These are phyloP conservation scores for Macrolepiota albuminosa DNA, from an alignment of 768 basidiomycete species.

Conservation along the genomic window DNA sequence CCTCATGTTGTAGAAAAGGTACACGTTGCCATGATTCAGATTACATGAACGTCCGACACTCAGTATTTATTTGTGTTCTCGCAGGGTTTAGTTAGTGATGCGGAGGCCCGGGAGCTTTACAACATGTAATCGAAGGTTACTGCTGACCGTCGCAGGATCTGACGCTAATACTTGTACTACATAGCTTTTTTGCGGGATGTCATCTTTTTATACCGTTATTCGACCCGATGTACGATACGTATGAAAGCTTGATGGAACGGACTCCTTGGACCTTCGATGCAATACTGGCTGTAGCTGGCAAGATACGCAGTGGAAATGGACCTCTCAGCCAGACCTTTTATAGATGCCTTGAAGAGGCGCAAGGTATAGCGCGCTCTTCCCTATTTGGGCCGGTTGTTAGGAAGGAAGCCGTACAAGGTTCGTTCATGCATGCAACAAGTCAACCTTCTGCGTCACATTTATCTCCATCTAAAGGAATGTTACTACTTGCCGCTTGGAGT, in stretches of 20 bases:
- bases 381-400: conserved; percentile 91
- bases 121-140: conserved; percentile 63
- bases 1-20: conserved; percentile 90
- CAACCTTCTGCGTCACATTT: conserved; percentile 13
- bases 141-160: conserved; percentile 23
- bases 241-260: conserved; percentile 86
- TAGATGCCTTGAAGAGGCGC: conserved; percentile 89
- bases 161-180: conserved; percentile 30
- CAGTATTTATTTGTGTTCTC: background rate
- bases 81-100: conserved; percentile 80
- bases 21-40: conserved; percentile 1
- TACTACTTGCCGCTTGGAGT: conserved; percentile 89
- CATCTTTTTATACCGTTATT: conserved; percentile 96
- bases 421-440: conserved; percentile 19
- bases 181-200: conserved; percentile 92
- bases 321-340: conserved; percentile 84
- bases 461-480: conserved; percentile 57
- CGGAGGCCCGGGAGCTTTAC: conserved; percentile 86
- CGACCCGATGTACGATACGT: conserved; percentile 90
- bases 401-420: conserved; percentile 93
- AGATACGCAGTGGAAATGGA: conserved; percentile 87
- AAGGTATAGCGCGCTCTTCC: conserved; percentile 90
- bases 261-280: conserved; percentile 96
- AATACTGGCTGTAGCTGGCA: conserved; percentile 86
- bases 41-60: background rate